Evolutionary conservation across 106 monocot species (phyloP), one percentile per base, ranked within the genome.

Genomic region (Dioscorea zingiberensis): DNA sequence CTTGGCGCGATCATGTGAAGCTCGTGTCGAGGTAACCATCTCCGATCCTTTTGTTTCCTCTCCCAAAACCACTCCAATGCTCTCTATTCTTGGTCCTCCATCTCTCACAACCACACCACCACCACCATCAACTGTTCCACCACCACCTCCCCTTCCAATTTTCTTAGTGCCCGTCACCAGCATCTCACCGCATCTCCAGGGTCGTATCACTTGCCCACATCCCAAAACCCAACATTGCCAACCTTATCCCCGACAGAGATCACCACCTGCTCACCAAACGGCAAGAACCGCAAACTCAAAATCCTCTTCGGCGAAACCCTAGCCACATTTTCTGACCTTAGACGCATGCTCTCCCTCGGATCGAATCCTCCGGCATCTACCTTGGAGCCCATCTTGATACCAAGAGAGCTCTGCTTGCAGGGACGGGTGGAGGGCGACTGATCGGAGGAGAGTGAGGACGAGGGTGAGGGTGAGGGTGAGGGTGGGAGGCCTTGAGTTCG

Each of bases 161-260:
- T n/a, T n/a, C n/a, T n/a, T n/a, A n/a, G n/a, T n/a, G n/a, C n/a
- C n/a, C n/a, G n/a, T n/a, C n/a, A n/a, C n/a, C n/a, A n/a, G n/a
- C n/a, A n/a, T n/a, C n/a, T n/a, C n/a, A n/a, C n/a, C n/a, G n/a
- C n/a, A n/a, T n/a, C n/a, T n/a, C n/a, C n/a, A n/a, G n/a, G n/a
- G n/a, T n/a, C n/a, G n/a, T n/a, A n/a, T n/a, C n/a, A n/a, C n/a
- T n/a, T n/a, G 17, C 48, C 66, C 27, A 25, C 48, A 51, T 85
- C 82, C 92, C 92, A 93, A 45, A 93, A 84, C 55, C 92, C 87
- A 2, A 93, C 27, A 38, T 82, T 30, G 27, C 92, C 92, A 0
- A 57, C 47, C 54, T 80, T 82, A 59, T 83, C 71, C 27, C 92
- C 92, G 0, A 71, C 74, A 14, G 57, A 74, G 8, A 93, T 44